Percentiles rank a stretch among this genome's conserved stretches.
These are phyloP conservation scores for Cercospora sojina DNA, from an alignment of 2,329 filamentous ascomycete species.

Conservation along the genomic window DNA sequence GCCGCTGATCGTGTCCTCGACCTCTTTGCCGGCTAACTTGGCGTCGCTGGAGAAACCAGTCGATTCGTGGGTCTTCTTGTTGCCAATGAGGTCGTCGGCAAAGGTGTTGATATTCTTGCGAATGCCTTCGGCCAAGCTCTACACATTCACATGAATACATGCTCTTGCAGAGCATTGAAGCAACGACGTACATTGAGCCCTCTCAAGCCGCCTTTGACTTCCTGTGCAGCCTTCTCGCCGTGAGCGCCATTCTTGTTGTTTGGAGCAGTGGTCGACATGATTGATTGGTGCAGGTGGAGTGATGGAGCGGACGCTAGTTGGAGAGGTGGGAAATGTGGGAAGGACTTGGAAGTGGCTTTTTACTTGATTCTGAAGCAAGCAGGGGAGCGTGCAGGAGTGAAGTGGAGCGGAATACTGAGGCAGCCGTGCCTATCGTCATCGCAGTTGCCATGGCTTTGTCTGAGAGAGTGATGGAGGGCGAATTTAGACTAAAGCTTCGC, in stretches of 20 bases:
- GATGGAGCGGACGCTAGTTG: neutral
- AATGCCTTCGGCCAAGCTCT: constrained; percentile 30
- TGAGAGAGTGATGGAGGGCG: neutral
- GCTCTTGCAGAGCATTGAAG: neutral
- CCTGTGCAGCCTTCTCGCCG: constrained; percentile 31
- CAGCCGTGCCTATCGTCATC: neutral
- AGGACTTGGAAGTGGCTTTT: neutral
- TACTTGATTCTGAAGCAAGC: neutral
- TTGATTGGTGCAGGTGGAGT: constrained; percentile 11
- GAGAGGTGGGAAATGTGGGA: neutral
- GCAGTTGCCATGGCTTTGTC: neutral
- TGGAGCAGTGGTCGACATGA: neutral
- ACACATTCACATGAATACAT: neutral
- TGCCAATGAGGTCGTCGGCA: constrained; percentile 29
- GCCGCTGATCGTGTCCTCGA: constrained; percentile 1
- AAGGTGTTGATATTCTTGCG: constrained; percentile 35
- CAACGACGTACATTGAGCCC: constrained; percentile 22
- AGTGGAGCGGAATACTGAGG: neutral
- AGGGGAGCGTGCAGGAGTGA: neutral
- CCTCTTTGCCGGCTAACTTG: constrained; percentile 26
- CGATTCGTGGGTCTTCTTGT: constrained; percentile 23
- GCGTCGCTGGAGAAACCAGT: constrained; percentile 24
- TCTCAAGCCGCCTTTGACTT: constrained; percentile 31
- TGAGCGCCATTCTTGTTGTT: constrained; percentile 8
- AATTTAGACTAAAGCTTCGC: neutral